Evolutionary conservation across 768 basidiomycete species (phyloP).

Genomic region (Leccinum longicurvipes): DNA sequence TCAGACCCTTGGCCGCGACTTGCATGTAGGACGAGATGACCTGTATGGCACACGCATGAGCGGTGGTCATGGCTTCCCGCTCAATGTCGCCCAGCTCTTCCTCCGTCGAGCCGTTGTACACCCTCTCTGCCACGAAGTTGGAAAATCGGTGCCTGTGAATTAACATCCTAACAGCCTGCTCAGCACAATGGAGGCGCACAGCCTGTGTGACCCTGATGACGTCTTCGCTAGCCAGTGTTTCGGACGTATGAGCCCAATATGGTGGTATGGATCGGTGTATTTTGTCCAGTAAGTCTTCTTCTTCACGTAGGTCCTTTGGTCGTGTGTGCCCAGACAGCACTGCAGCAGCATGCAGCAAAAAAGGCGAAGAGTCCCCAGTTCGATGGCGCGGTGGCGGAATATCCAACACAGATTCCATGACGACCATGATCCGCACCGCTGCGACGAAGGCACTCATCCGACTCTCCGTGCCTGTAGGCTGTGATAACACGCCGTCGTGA

Average conservation of each 20-base stretch:
- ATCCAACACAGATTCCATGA: constrained; percentile 86
- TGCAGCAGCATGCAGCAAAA: constrained; percentile 67
- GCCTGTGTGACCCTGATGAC: constrained; percentile 89
- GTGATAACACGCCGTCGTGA: constrained; percentile 59
- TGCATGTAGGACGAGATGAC: constrained; percentile 82
- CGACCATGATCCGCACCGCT: constrained; percentile 75
- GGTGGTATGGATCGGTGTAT: constrained; percentile 67
- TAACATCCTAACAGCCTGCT: constrained; percentile 83
- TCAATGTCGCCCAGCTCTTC: constrained; percentile 68
- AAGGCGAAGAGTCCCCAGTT: constrained; percentile 65
- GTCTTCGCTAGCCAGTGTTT: constrained; percentile 80
- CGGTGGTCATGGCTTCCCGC: constrained; percentile 71
- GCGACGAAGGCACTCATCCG: constrained; percentile 80
- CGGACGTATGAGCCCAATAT: constrained; percentile 77
- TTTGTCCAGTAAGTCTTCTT: constrained; percentile 78
- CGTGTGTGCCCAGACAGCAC: constrained; percentile 62
- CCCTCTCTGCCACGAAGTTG: constrained; percentile 69
- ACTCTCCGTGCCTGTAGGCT: constrained; percentile 69
- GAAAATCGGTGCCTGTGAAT: constrained; percentile 88
- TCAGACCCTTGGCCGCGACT: constrained; percentile 81
- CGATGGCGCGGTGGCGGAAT: constrained; percentile 63
- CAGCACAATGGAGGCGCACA: constrained; percentile 80
- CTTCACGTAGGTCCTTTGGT: constrained; percentile 69
- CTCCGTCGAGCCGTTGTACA: constrained; percentile 38
- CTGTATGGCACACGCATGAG: constrained; percentile 74